phyloP scores from a whole-genome alignment of 148 eudicot genomes.

The Rhododendron simsii region DNA sequence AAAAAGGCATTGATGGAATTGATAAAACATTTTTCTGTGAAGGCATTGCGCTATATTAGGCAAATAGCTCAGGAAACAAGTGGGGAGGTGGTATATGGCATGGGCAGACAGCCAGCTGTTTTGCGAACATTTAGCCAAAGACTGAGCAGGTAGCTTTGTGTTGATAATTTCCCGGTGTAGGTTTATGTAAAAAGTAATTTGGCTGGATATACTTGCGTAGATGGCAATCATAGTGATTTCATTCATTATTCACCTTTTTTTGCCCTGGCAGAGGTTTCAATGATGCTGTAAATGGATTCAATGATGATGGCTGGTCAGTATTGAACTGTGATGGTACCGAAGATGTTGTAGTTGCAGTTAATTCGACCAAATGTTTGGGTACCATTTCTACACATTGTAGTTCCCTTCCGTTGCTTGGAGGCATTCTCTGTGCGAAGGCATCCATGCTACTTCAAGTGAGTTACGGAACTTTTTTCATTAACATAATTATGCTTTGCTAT shows the following conservation, averaged over 20 bases:
- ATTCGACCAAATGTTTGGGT: slow-evolving; percentile 51
- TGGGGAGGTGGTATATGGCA: slow-evolving; percentile 87
- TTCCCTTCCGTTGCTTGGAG: slow-evolving; percentile 54
- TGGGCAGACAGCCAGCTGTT: slow-evolving; percentile 91
- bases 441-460: slow-evolving; percentile 91
- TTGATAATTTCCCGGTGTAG: background rate
- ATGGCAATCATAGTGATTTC: background rate
- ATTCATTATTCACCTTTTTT: background rate
- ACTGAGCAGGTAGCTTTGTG: slow-evolving; percentile 57
- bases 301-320: slow-evolving; percentile 89
- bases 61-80: slow-evolving; percentile 95
- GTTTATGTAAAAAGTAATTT: background rate
- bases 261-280: slow-evolving; percentile 65
- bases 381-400: slow-evolving; percentile 35
- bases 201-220: background rate
- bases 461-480: background rate
- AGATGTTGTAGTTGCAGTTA: slow-evolving; percentile 72
- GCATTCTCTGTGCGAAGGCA: slow-evolving; percentile 92
- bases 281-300: slow-evolving; percentile 90
- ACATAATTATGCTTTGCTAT: background rate
- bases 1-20: background rate
- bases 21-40: slow-evolving; percentile 13
- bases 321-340: slow-evolving; percentile 74
- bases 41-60: slow-evolving; percentile 84
- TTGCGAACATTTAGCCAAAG: slow-evolving; percentile 91